A percentile compares a stretch with the other conserved stretches of the same genome.
phyloP scores from a whole-genome alignment of 2,329 filamentous ascomycete species.

The Xylariaceae sp. region DNA sequence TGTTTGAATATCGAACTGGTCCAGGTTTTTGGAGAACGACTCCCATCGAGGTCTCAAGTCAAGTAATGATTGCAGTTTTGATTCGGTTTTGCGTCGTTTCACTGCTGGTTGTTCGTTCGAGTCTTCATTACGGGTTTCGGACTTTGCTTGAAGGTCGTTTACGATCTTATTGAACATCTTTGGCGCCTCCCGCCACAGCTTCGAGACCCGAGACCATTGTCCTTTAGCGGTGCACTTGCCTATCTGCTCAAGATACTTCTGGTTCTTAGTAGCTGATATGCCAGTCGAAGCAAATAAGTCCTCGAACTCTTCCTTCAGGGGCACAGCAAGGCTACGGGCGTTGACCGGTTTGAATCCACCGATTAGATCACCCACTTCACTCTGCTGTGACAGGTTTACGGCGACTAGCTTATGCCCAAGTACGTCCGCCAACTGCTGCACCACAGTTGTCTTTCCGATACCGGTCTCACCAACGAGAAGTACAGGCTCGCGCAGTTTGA shows the following conservation, averaged over 20 bases:
- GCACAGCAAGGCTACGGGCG: slow-evolving; percentile 77
- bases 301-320: slow-evolving; percentile 90
- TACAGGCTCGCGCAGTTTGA: slow-evolving; percentile 80
- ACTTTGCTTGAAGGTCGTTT: slow-evolving; percentile 44
- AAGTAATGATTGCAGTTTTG: slow-evolving; percentile 59
- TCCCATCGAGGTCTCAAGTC: slow-evolving; percentile 68
- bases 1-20: slow-evolving; percentile 75
- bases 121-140: slow-evolving; percentile 35
- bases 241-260: slow-evolving; percentile 76
- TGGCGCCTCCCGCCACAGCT: slow-evolving; percentile 82
- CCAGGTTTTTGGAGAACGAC: slow-evolving; percentile 66
- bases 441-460: slow-evolving; percentile 94
- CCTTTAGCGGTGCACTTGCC: slow-evolving; percentile 72
- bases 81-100: slow-evolving; percentile 63
- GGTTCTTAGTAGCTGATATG: slow-evolving; percentile 83
- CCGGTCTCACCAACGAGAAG: slow-evolving; percentile 97
- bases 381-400: slow-evolving; percentile 96
- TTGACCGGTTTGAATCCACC: slow-evolving; percentile 97
- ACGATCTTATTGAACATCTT: slow-evolving; percentile 77
- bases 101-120: slow-evolving; percentile 54
- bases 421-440: slow-evolving; percentile 83
- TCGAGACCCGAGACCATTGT: slow-evolving; percentile 82
- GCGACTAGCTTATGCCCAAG: slow-evolving; percentile 83
- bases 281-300: slow-evolving; percentile 78
- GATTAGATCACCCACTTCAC: slow-evolving; percentile 89